These are phyloP conservation scores for Cladosporium sp. DNA, from an alignment of 2,329 filamentous ascomycete species.

Conservation along the genomic window DNA sequence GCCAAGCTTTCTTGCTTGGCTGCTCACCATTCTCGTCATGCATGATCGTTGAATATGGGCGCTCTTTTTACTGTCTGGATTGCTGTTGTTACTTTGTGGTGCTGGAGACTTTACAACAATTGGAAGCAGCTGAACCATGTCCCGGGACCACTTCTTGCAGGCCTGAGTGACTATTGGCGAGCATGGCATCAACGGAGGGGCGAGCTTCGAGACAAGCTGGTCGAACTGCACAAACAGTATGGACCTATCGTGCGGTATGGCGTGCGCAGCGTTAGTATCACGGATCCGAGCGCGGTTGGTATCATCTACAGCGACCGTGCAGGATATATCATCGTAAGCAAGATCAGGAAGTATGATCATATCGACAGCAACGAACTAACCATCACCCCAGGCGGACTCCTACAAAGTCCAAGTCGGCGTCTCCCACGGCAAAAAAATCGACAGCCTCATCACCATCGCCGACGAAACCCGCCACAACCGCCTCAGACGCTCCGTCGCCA, in stretches of 20 bases:
- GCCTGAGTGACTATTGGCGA: slow-evolving; percentile 5
- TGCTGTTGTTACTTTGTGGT: neutral
- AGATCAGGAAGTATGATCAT: neutral
- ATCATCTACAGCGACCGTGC: slow-evolving; percentile 1
- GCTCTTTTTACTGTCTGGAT: neutral
- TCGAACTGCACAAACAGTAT: slow-evolving; percentile 2
- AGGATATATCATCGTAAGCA: neutral
- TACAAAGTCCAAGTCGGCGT: slow-evolving; percentile 4
- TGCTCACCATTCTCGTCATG: neutral
- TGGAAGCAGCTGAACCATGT: neutral
- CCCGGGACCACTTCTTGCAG: neutral
- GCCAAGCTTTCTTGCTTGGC: neutral
- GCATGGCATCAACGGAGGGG: slow-evolving; percentile 4
- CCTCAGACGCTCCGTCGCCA: neutral
- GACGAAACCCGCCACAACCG: neutral
- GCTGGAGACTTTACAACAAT: neutral
- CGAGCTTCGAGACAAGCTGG: neutral
- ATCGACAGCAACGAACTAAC: neutral
- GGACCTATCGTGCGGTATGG: slow-evolving; percentile 1
- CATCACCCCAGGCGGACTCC: neutral
- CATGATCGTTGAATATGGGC: neutral
- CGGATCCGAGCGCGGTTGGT: neutral
- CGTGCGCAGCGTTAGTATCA: slow-evolving; percentile 3
- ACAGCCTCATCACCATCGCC: neutral
- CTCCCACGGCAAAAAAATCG: neutral